Conservation (phyloP, 345 rosid genomes). For the Rhizophora mangle region DNA sequence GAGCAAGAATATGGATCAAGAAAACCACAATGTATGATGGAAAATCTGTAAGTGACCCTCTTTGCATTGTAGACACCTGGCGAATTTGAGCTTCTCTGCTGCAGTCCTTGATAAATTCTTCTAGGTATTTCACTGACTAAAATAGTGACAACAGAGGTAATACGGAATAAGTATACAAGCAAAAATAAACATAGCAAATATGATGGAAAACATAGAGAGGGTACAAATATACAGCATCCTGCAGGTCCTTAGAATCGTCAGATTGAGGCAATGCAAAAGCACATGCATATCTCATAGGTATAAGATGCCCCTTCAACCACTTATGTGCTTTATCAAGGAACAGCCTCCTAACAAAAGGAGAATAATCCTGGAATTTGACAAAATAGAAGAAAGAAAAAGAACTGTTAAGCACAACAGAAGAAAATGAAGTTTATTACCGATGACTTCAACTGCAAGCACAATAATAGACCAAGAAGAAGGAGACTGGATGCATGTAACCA, state of each 20-base stretch:
- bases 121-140: conserved; percentile 67
- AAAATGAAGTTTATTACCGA: not conserved
- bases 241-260: conserved; percentile 55
- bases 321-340: conserved; percentile 65
- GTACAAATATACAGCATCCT: conserved; percentile 49
- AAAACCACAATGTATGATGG: conserved; percentile 72
- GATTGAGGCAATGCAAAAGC: conserved; percentile 60
- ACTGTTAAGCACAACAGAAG: not conserved
- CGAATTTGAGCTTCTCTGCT: conserved; percentile 44
- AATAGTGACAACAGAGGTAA: conserved; percentile 25
- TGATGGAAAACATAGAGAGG: conserved; percentile 1
- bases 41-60: conserved; percentile 48
- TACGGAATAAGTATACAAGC: conserved; percentile 7
- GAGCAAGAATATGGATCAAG: conserved; percentile 85
- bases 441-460: not conserved
- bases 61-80: conserved; percentile 41
- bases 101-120: conserved; percentile 59
- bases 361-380: conserved; percentile 57
- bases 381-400: not conserved
- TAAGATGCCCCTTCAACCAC: conserved; percentile 50
- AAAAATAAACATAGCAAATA: not conserved
- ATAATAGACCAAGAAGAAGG: not conserved
- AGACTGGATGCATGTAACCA: too few relatives aligned
- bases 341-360: conserved; percentile 44
- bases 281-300: conserved; percentile 87